Base-by-base conservation (phyloP, 768 basidiomycete genomes). In the Panaeolus cyanescens region DNA sequence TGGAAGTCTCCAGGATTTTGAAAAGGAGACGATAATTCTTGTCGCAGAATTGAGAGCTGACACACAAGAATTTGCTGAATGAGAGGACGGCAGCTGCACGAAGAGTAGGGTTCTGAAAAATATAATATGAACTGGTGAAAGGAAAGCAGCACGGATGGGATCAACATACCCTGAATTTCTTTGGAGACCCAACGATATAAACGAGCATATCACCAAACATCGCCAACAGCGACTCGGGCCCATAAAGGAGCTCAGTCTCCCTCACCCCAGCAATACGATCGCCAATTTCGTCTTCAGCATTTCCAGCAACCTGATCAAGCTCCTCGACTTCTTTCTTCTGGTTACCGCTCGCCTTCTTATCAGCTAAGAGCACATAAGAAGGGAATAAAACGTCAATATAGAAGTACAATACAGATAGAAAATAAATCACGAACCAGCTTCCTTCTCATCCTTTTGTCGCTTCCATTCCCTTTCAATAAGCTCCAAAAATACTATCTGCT, bases 201-300 rank as follows among this genome's bases (percentile, higher is more conserved):
- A 95, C 89, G 10, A 97, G 83, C 81, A 99, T 85, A 0, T 95
- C 94, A 0, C 95, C 96, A 64, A 91, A 99, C 5, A 92, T 70
- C 1, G 91, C 87, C 56, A 99, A 74, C 53, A 99, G 75, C 2
- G 95, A 95, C 3, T 90, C 78, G 0, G 87, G 78, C 1, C 95
- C 93, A 65, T 93, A 95, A 13, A 99, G 77, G 53, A 99, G 78
- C 74, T 98, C 96, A 3, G 81, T 83, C 77, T 99, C 97, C 31
- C 95, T 81, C 58, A 97, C 85, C 1, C 78, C 84, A 1, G 90
- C 88, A 36, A 99, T 91, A 8, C 90, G 84, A 60, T 99, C 97
- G 13, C 95, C 97, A 65, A 98, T 96, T 68, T 99, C 97, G 70
- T 99, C 97, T 72, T 99, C 97, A 4, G 95, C 95, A 69, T 96